phyloP scores from a whole-genome alignment of 768 basidiomycete genomes.

The Agrocybe chaxingu region DNA sequence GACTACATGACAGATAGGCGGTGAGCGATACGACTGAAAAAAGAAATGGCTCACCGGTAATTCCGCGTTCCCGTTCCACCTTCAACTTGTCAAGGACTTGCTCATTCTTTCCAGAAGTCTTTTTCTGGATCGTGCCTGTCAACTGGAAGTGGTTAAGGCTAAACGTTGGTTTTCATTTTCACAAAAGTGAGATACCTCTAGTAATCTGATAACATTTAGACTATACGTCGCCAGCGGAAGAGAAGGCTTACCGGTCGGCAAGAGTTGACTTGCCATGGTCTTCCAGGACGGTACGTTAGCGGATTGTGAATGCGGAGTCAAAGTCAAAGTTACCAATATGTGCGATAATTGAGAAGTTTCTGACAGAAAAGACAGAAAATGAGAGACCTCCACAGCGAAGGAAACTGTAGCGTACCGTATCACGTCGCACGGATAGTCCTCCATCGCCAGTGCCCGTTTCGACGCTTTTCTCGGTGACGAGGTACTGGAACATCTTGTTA shows the following conservation, averaged over 20 bases:
- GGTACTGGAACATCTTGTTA: conserved; percentile 12
- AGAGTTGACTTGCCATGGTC: conserved; percentile 97
- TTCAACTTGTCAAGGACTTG: conserved; percentile 93
- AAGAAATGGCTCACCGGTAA: conserved; percentile 62
- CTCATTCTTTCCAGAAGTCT: conserved; percentile 63
- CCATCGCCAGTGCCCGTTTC: conserved; percentile 44
- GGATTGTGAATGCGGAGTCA: too few relatives aligned
- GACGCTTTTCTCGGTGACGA: conserved; percentile 22
- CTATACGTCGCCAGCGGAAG: neutral
- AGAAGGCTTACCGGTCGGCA: conserved; percentile 67
- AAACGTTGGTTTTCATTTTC: neutral
- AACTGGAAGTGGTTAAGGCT: conserved; percentile 36
- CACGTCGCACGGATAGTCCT: conserved; percentile 62
- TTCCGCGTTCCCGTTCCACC: conserved; percentile 94
- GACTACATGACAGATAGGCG: conserved; percentile 42
- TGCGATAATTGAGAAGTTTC: conserved; percentile 95
- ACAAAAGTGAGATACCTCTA: conserved; percentile 51
- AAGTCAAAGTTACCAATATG: conserved; percentile 42
- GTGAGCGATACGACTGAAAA: conserved; percentile 2
- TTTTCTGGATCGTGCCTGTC: conserved; percentile 80
- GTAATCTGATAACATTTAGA: conserved; percentile 42
- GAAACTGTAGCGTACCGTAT: conserved; percentile 48
- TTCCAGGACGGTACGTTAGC: conserved; percentile 21
- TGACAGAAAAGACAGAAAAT: conserved; percentile 21
- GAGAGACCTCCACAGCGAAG: neutral